These are phyloP conservation scores for Penicillium cosmopolitanum DNA, from an alignment of 495 filamentous ascomycete genomes.

Conservation along the genomic window DNA sequence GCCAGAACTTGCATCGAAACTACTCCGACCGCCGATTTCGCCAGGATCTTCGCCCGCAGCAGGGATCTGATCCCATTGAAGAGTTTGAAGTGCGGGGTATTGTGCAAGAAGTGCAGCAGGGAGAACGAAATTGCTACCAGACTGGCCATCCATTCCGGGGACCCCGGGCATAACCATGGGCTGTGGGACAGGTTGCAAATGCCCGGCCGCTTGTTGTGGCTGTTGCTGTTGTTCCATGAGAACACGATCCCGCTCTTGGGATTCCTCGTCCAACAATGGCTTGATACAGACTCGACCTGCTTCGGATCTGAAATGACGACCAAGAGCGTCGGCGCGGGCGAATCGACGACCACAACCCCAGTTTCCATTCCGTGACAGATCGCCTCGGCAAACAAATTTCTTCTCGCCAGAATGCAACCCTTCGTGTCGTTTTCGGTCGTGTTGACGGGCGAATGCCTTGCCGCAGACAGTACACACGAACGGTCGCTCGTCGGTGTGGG, in stretches of 20 bases:
- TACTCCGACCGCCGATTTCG: slow-evolving; percentile 79
- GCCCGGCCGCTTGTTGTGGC: slow-evolving; percentile 31
- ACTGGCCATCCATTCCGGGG: slow-evolving; percentile 44
- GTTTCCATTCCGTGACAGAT: slow-evolving; percentile 74
- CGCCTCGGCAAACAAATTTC: slow-evolving; percentile 95
- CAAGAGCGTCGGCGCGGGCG: slow-evolving; percentile 91
- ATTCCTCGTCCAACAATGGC: slow-evolving; percentile 88
- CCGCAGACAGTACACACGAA: slow-evolving; percentile 96
- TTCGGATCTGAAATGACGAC: slow-evolving; percentile 95
- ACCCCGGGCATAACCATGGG: slow-evolving; percentile 48
- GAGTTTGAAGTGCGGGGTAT: slow-evolving; percentile 83
- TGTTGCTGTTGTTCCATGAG: slow-evolving; percentile 67
- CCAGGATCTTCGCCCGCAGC: slow-evolving; percentile 60
- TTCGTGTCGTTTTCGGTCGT: slow-evolving; percentile 90
- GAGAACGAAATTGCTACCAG: slow-evolving; percentile 64
- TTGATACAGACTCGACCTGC: slow-evolving; percentile 96
- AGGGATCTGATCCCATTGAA: slow-evolving; percentile 73
- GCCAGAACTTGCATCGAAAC: slow-evolving; percentile 86
- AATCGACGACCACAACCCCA: slow-evolving; percentile 96
- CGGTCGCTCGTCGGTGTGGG: slow-evolving; percentile 89
- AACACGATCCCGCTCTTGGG: slow-evolving; percentile 69
- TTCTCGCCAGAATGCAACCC: slow-evolving; percentile 90
- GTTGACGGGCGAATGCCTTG: slow-evolving; percentile 94
- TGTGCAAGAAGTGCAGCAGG: slow-evolving; percentile 88
- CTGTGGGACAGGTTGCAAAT: slow-evolving; percentile 47